Evolutionary conservation across 2,329 filamentous ascomycete genomes (phyloP).

Genomic region (Hawksworthiomyces lignivorus): DNA sequence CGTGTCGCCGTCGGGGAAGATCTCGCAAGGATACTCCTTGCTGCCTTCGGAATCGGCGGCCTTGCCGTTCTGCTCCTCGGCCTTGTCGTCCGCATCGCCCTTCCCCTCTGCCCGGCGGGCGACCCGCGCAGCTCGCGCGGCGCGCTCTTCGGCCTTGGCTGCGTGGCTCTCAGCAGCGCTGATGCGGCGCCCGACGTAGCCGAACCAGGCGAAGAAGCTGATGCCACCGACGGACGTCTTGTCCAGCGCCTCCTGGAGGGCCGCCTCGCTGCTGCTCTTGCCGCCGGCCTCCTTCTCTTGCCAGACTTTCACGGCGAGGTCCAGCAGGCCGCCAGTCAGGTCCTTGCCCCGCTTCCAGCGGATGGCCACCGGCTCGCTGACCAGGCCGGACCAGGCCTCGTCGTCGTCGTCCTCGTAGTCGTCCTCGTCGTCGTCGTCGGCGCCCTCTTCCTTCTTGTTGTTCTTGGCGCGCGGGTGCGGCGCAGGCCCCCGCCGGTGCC

Average conservation of each 20-base stretch:
- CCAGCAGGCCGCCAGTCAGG: constrained; percentile 71
- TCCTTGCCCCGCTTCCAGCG: constrained; percentile 83
- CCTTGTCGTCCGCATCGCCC: constrained; percentile 20
- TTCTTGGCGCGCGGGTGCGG: too few relatives aligned
- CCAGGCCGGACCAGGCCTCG: constrained; percentile 59
- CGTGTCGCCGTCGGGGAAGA: constrained; percentile 82
- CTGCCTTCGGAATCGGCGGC: constrained; percentile 42
- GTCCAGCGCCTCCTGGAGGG: constrained; percentile 36
- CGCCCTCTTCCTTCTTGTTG: not conserved
- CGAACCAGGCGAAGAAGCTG: constrained; percentile 89
- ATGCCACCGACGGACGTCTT: constrained; percentile 54
- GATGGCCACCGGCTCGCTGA: constrained; percentile 84
- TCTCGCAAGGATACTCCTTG: constrained; percentile 61
- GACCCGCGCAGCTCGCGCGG: constrained; percentile 6
- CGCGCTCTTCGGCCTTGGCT: constrained; percentile 52
- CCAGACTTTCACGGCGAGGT: constrained; percentile 62
- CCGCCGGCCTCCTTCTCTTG: constrained; percentile 40
- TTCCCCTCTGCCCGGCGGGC: constrained; percentile 10
- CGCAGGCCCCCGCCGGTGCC: constrained; percentile 48
- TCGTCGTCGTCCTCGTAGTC: not conserved
- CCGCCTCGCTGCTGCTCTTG: constrained; percentile 19
- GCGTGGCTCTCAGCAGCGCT: constrained; percentile 62
- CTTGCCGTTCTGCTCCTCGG: constrained; percentile 38
- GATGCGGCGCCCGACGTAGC: constrained; percentile 64
- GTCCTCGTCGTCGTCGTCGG: not conserved